Conservation (phyloP, 1,284 basidiomycete genomes). For the Stygiomarasmius scandens region DNA sequence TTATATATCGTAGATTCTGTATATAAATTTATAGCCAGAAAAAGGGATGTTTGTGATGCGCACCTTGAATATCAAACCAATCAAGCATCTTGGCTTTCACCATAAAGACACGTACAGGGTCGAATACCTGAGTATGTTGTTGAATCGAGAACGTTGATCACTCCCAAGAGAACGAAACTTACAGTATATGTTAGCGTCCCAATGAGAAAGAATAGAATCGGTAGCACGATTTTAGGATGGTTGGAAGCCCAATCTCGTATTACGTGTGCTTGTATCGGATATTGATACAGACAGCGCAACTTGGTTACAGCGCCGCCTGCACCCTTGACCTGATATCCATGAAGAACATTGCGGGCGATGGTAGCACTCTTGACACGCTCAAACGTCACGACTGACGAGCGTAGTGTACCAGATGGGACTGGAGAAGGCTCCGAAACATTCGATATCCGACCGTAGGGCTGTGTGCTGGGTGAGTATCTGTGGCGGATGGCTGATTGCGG, state of each 20-base stretch:
- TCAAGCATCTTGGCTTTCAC: slow-evolving; percentile 83
- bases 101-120: slow-evolving; percentile 87
- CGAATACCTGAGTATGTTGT: slow-evolving; percentile 68
- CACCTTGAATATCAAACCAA: slow-evolving; percentile 79
- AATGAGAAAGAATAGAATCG: slow-evolving; percentile 84
- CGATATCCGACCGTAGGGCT: slow-evolving; percentile 85
- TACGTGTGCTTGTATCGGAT: slow-evolving; percentile 76
- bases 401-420: slow-evolving; percentile 68
- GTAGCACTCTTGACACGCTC: slow-evolving; percentile 70
- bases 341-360: slow-evolving; percentile 84
- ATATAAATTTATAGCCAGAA: not conserved
- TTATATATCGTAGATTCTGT: slow-evolving; percentile 65
- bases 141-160: not conserved
- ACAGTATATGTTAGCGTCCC: slow-evolving; percentile 90
- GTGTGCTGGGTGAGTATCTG: slow-evolving; percentile 17
- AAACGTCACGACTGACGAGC: slow-evolving; percentile 69
- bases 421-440: slow-evolving; percentile 67
- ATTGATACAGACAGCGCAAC: slow-evolving; percentile 71
- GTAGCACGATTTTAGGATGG: slow-evolving; percentile 88
- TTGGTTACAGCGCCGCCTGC: slow-evolving; percentile 43
- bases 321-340: slow-evolving; percentile 60
- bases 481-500: not conserved
- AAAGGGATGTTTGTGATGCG: slow-evolving; percentile 19
- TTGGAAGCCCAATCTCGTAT: slow-evolving; percentile 81
- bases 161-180: slow-evolving; percentile 31